Evolutionary conservation across 108 stramenopile species (phyloP), one percentile per base, ranked within the genome.

Genomic region (Discostella pseudostelligera): DNA sequence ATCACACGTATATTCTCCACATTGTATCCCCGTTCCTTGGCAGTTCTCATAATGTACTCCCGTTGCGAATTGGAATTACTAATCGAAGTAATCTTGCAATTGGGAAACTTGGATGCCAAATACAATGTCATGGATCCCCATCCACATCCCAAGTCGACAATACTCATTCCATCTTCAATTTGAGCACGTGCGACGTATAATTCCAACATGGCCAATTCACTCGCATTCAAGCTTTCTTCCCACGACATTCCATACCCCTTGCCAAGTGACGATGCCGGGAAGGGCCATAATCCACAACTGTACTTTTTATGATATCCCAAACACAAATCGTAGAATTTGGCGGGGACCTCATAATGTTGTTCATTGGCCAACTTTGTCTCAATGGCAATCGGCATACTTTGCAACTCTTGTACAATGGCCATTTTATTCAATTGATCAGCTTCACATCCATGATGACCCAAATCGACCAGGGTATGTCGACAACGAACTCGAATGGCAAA

Each of bases 321-420:
- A 59, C 83, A 87, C 39, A 86, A 45, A 55, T 80, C 81, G 71
- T 96, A 99, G 61, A 99, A 96, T 22, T 80, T 81, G 21, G 96
- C 88, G 37, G 90, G 95, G 10, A 99, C 96, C 67, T 99, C 98
- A 70, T 99, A 99, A 78, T 99, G 98, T 75, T 99, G 98, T 25
- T 89, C 85, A 72, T 97, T 97, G 14, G 98, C 97, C 26, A 56
- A 93, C 7, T 84, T 68, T 20, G 93, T 90, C 14, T 83, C 81
- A 68, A 90, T 88, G 35, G 98, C 98, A 67, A 97, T 97, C 57
- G 93, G 80, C 78, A 77, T 82, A 4, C 57, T 59, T 35, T 78
- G 70, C 2, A 90, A 59, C 56, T 85, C 74, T 17, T 65, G 10
- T 16, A 87, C 68, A 60, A 87, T 87, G 7, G 51, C 25, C 65